A percentile compares a stretch with the other conserved stretches of the same genome.
phyloP scores from a whole-genome alignment of 2,329 filamentous ascomycete species.

The Paecilomyces niveus region DNA sequence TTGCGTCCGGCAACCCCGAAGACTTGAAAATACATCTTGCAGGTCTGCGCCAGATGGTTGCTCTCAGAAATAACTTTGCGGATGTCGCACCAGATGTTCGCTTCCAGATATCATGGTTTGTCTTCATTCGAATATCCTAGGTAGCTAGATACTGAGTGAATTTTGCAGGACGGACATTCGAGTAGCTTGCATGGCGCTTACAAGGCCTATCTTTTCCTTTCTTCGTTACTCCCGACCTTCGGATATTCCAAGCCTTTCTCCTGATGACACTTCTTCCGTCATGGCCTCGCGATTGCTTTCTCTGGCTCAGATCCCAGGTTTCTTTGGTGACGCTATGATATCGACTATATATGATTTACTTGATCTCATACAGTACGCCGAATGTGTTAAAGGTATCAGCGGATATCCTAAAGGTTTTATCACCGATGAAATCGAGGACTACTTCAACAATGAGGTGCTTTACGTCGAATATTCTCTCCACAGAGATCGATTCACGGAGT shows the following conservation, averaged over 20 bases:
- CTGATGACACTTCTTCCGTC: slow-evolving; percentile 20
- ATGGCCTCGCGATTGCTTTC: slow-evolving; percentile 27
- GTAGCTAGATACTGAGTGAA: not conserved
- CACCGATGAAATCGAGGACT: slow-evolving; percentile 29
- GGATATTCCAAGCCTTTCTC: slow-evolving; percentile 21
- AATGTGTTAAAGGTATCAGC: slow-evolving; percentile 26
- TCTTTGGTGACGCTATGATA: slow-evolving; percentile 24
- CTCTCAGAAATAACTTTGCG: slow-evolving; percentile 28
- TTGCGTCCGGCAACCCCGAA: slow-evolving; percentile 31
- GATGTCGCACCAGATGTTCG: slow-evolving; percentile 31
- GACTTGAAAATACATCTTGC: slow-evolving; percentile 33
- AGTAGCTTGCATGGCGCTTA: slow-evolving; percentile 31
- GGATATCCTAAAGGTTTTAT: slow-evolving; percentile 19
- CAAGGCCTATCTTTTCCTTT: slow-evolving; percentile 33
- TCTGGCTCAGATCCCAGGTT: slow-evolving; percentile 25
- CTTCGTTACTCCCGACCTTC: slow-evolving; percentile 26
- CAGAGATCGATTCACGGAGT: slow-evolving; percentile 27
- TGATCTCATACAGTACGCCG: slow-evolving; percentile 29
- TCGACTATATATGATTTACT: slow-evolving; percentile 27
- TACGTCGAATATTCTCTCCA: slow-evolving; percentile 32
- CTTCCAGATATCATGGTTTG: slow-evolving; percentile 34
- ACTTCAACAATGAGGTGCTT: slow-evolving; percentile 34
- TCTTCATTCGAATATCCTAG: not conserved
- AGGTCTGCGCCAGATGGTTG: slow-evolving; percentile 33
- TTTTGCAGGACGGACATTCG: slow-evolving; percentile 31